Evolutionary conservation across 805 yeast genomes (phyloP).

Genomic region (Candida arabinofermentans): DNA sequence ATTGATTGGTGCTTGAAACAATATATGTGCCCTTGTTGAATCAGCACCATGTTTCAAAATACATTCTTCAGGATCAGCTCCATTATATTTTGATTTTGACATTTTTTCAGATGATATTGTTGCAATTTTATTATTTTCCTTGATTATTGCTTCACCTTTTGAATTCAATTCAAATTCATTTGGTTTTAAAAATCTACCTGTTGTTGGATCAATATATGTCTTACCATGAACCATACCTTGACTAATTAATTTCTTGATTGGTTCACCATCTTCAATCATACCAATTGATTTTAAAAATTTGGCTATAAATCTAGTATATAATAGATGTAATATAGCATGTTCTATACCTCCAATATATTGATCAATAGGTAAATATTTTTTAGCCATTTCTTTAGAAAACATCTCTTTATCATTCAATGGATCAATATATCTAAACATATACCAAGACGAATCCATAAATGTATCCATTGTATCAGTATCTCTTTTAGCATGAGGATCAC

Average conservation of each 20-base stretch:
- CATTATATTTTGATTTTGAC: slow-evolving; percentile 95
- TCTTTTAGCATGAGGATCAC: slow-evolving; percentile 56
- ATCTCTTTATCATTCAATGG: slow-evolving; percentile 54
- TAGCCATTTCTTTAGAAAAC: slow-evolving; percentile 48
- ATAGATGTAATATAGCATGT: slow-evolving; percentile 89
- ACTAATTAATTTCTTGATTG: slow-evolving; percentile 73
- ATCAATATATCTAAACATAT: slow-evolving; percentile 80
- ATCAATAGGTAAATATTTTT: slow-evolving; percentile 73
- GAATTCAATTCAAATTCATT: slow-evolving; percentile 54
- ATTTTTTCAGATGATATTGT: slow-evolving; percentile 74
- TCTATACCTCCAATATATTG: slow-evolving; percentile 93
- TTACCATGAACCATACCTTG: slow-evolving; percentile 99
- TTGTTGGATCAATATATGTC: slow-evolving; percentile 69
- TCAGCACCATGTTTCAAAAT: slow-evolving; percentile 83
- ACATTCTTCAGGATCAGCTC: slow-evolving; percentile 83
- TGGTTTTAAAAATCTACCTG: slow-evolving; percentile 73
- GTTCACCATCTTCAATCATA: slow-evolving; percentile 82
- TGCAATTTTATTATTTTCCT: slow-evolving; percentile 49
- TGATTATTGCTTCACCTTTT: slow-evolving; percentile 43
- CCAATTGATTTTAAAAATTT: slow-evolving; percentile 71
- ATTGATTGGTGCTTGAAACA: slow-evolving; percentile 86
- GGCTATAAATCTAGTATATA: slow-evolving; percentile 81
- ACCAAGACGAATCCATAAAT: slow-evolving; percentile 97
- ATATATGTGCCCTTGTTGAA: slow-evolving; percentile 87
- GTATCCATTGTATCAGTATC: slow-evolving; percentile 99